Evolutionary conservation across 1,139 yeast species (phyloP).

Genomic region (Kurtzmaniella quercitrusa): DNA sequence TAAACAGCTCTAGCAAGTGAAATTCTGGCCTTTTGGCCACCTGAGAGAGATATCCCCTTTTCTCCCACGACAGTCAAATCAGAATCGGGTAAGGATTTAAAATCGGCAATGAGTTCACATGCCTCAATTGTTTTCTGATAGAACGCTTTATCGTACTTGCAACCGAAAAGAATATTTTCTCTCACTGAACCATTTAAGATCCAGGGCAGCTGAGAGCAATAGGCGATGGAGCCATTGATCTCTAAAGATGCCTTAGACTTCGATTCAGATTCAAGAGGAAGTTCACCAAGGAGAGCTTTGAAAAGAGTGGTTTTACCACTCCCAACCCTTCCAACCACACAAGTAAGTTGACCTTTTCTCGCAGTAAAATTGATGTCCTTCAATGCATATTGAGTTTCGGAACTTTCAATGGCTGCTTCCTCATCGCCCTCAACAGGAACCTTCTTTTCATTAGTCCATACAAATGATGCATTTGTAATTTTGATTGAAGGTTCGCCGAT

Average conservation of each 20-base stretch:
- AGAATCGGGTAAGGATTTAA: constrained; percentile 24
- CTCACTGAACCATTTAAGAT: constrained; percentile 26
- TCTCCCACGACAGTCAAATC: constrained; percentile 29
- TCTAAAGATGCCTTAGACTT: constrained; percentile 8
- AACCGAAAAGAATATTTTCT: constrained; percentile 31
- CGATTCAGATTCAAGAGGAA: constrained; percentile 11
- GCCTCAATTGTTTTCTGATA: constrained; percentile 22
- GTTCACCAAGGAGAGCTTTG: constrained; percentile 22
- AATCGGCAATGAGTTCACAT: constrained; percentile 24
- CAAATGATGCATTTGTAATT: constrained; percentile 19
- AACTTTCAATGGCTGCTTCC: constrained; percentile 14
- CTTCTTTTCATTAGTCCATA: constrained; percentile 15
- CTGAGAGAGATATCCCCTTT: constrained; percentile 29
- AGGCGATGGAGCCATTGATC: constrained; percentile 22
- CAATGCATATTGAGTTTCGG: constrained; percentile 15
- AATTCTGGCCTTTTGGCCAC: constrained; percentile 31
- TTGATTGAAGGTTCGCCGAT: constrained; percentile 13
- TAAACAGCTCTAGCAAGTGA: constrained; percentile 30
- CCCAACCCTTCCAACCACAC: constrained; percentile 28
- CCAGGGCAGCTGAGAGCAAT: constrained; percentile 29
- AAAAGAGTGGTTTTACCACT: constrained; percentile 26
- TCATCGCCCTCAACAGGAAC: constrained; percentile 13
- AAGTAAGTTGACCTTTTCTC: constrained; percentile 21
- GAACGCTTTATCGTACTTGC: constrained; percentile 21
- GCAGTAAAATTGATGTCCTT: constrained; percentile 19